Evolutionary conservation across 495 filamentous ascomycete genomes (phyloP), one percentile per base, ranked within the genome.

Genomic region (Penicillium robsamsonii): DNA sequence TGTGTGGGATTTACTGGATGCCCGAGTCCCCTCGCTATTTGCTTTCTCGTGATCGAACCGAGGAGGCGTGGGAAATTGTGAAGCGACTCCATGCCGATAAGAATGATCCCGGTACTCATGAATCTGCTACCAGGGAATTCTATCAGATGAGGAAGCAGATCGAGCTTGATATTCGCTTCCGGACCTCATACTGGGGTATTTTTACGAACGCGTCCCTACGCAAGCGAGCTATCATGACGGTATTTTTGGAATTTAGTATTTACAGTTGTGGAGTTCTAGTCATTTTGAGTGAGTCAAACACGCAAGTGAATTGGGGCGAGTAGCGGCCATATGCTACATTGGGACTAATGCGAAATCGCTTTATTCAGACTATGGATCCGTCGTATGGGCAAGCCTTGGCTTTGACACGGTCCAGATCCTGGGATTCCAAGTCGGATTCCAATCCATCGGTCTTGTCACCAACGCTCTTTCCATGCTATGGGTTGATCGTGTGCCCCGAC

Each of bases 11-110:
- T 17, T 54, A 46, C 25, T 54, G 25, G 25, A 46, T 57, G 20
- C 55, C 55, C n/a, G 46, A 57, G 40, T 57, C 46, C 13, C 55
- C 45, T n/a, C 47, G 55, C 6, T 57, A 27, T 27, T 12, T 57
- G 22, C 11, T 45, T 20, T 42, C 38, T 2, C 25, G 35, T 12
- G 46, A 52, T 45, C 45, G 41, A 2, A 13, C 29, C 3, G 55
- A 57, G 22, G 46, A 50, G 10, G 55, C 55, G 0, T 42, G 47
- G 37, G 24, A 45, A 4, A 41, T 52, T 12, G 22, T 57, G 12
- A 22, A 25, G 29, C 40, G 33, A 25, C 17, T 57, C 15, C 55
- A 50, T 15, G 18, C 47, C 37, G 18, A 11, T 2, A 13, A 10
- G 15, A 29, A 52, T 50, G 47, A 57, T 44, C 46, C 55, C 1